Evolutionary conservation across 345 rosid species (phyloP), one percentile per base, ranked within the genome.

Genomic region (Eucalyptus tenuipes): DNA sequence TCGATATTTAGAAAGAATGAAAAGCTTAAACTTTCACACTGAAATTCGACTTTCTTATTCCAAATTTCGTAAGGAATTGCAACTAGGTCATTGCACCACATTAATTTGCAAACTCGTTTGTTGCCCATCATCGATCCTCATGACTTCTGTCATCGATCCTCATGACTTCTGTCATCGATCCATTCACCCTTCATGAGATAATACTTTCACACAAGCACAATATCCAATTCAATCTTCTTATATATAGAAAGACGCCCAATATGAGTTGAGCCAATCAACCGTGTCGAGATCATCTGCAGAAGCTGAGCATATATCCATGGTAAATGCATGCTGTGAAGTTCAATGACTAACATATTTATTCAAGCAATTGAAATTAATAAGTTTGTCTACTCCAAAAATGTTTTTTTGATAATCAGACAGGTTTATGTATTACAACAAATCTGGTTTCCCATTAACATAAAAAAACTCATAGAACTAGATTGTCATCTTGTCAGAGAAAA

Each of bases 381-480:
- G 18, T 59, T 59, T 59, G 16, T 7, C 0, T 1, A 0, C 8
- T 6, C 16, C 16, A 27, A 59, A 59, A 27, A 59, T 27, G 31
- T 27, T 27, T 53, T 49, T 7, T 18, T 52, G 1, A 53, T 0
- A 55, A 55, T 55, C 0, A 55, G 1, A 55, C 27, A 55, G 0
- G 8, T 55, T 1, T 55, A 4, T 6, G 1, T 2, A 22, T 22
- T 55, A 55, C 27, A 55, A 22, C 61, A 55, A 55, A 55, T 55
- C 6, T 22, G 0, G 0, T 4, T 9, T 4, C 12, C 61, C 13
- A 4, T 55, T 5, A 4, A 9, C 61, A 2, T 55, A 55, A 20
- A 4, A 4, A 55, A 22, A 8, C 61, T 55, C 12, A 22, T 55
- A 55, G 61, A 55, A 9, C 13, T 55, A 22, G 27, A 1, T 55